Evolutionary conservation across 192 early-diverging fungal species (phyloP).

Genomic region (Entrophospora sp.): DNA sequence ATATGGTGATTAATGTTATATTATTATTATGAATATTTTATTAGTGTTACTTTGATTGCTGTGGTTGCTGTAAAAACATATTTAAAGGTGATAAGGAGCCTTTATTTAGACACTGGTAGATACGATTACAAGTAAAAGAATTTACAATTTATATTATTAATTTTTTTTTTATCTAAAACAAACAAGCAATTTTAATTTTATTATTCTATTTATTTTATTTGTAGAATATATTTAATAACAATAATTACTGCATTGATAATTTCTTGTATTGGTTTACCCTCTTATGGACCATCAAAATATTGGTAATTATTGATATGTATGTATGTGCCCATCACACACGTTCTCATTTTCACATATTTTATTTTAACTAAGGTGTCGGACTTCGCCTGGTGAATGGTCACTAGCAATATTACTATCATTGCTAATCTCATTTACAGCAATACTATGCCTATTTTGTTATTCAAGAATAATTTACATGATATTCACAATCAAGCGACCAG

Average conservation of each 20-base stretch:
- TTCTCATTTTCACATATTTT: no score
- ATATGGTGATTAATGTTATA: no score
- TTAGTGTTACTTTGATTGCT: not conserved
- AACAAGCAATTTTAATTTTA: not conserved
- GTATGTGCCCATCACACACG: no score
- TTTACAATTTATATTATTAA: not conserved
- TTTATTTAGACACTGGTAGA: not conserved
- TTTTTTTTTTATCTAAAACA: not conserved
- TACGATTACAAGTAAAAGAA: not conserved
- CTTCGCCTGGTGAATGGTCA: not conserved
- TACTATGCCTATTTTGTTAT: not conserved
- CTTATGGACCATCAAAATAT: conserved; percentile 1
- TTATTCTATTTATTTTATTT: not conserved
- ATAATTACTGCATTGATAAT: not conserved
- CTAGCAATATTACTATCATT: not conserved
- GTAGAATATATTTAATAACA: not conserved
- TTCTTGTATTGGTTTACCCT: not conserved
- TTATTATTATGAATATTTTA: no score
- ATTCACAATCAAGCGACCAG: not conserved
- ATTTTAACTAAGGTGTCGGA: no score
- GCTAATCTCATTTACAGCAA: not conserved
- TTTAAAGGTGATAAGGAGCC: not conserved
- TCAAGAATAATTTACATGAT: not conserved
- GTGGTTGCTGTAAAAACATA: not conserved
- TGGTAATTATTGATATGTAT: no score